These are phyloP conservation scores for Coniochaeta sp. DNA, from an alignment of 2,329 filamentous ascomycete species.

Conservation along the genomic window DNA sequence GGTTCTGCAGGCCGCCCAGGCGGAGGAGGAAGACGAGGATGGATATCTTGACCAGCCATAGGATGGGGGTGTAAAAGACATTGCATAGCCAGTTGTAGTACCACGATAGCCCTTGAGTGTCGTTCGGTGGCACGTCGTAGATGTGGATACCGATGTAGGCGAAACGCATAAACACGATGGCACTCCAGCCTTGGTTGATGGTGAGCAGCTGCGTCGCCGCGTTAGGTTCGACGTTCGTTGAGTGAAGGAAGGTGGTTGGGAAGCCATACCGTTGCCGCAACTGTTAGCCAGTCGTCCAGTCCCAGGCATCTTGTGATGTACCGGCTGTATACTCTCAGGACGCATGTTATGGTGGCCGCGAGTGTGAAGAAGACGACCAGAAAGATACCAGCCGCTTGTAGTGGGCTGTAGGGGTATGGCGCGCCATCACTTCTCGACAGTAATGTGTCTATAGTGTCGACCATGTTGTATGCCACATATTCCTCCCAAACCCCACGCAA, in stretches of 20 bases:
- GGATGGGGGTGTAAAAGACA: constrained; percentile 36
- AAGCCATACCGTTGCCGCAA: background rate
- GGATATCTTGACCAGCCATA: constrained; percentile 36
- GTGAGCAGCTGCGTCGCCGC: background rate
- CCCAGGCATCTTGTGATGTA: background rate
- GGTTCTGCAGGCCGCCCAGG: constrained; percentile 27
- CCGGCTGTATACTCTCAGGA: background rate
- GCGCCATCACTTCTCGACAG: background rate
- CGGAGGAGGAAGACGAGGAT: constrained; percentile 38
- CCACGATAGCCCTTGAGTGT: constrained; percentile 6
- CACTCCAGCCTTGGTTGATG: background rate
- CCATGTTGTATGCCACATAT: background rate
- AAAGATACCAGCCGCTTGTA: background rate
- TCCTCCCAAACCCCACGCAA: background rate
- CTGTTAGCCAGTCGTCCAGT: background rate
- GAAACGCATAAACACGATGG: constrained; percentile 3
- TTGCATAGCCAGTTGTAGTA: constrained; percentile 28
- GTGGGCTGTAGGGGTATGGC: background rate
- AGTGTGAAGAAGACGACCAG: background rate
- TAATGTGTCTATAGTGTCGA: background rate
- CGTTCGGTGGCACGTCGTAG: constrained; percentile 11
- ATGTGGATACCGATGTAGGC: constrained; percentile 12
- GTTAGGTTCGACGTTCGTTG: background rate
- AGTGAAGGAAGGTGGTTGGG: background rate
- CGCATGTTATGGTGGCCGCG: background rate